phyloP scores from a whole-genome alignment of 2,329 filamentous ascomycete genomes.

The Aspergillus sp. region DNA sequence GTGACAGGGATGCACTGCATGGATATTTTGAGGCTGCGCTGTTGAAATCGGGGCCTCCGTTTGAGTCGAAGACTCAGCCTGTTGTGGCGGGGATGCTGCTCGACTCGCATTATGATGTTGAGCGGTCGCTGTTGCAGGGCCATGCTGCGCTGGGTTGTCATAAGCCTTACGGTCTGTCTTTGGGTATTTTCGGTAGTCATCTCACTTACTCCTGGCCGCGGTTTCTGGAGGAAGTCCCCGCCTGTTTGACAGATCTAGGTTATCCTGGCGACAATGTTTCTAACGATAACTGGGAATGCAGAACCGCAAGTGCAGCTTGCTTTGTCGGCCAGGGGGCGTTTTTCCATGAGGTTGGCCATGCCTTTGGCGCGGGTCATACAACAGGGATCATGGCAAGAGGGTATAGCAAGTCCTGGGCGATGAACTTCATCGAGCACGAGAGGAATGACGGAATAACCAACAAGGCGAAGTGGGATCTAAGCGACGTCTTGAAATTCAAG shows the following conservation, averaged over 20 bases:
- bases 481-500: background rate
- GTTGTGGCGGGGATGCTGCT: background rate
- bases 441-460: background rate
- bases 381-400: constrained; percentile 1
- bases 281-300: background rate
- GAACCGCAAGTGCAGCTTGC: background rate
- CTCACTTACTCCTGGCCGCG: background rate
- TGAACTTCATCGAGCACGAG: background rate
- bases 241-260: background rate
- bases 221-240: background rate
- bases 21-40: background rate
- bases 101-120: background rate
- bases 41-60: background rate
- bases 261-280: background rate
- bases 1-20: background rate
- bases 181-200: background rate
- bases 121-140: background rate
- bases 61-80: background rate
- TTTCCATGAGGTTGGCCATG: constrained; percentile 3
- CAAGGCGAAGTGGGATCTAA: background rate
- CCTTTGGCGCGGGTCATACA: background rate
- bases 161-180: background rate
- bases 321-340: background rate
- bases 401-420: background rate
- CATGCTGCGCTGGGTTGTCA: constrained; percentile 1